Percentiles rank a stretch among this genome's conserved stretches.
Conservation (phyloP, 805 yeast genomes). For the Myxozyma geophila region DNA sequence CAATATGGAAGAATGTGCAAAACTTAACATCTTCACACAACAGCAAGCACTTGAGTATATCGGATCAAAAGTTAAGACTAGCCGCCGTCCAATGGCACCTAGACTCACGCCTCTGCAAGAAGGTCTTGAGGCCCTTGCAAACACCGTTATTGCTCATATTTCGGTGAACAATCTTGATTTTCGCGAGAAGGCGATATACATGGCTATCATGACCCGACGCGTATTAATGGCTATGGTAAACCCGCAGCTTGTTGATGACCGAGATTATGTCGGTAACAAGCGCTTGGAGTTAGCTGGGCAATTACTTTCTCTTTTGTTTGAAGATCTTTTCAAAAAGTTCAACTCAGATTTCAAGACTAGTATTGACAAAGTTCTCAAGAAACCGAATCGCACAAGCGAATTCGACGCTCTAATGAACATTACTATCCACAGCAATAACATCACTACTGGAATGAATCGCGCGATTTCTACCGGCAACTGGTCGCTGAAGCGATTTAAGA, state of each 20-base stretch:
- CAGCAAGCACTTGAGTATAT: slow-evolving; percentile 90
- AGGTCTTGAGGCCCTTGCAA: slow-evolving; percentile 88
- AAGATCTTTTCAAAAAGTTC: slow-evolving; percentile 95
- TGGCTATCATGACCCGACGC: slow-evolving; percentile 95
- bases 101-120: slow-evolving; percentile 82
- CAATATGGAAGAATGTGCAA: slow-evolving; percentile 92
- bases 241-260: slow-evolving; percentile 94
- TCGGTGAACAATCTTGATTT: slow-evolving; percentile 83
- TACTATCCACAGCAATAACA: slow-evolving; percentile 88
- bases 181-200: slow-evolving; percentile 90
- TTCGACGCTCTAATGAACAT: slow-evolving; percentile 91
- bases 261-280: slow-evolving; percentile 98
- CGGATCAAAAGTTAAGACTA: slow-evolving; percentile 89
- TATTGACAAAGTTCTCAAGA: slow-evolving; percentile 89
- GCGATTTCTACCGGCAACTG: slow-evolving; percentile 99
- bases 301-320: slow-evolving; percentile 89
- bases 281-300: slow-evolving; percentile 97
- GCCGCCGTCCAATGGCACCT: slow-evolving; percentile 83
- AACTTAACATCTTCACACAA: slow-evolving; percentile 83
- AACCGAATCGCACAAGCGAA: slow-evolving; percentile 92
- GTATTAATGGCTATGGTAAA: slow-evolving; percentile 94
- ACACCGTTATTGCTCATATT: slow-evolving; percentile 93
- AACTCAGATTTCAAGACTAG: slow-evolving; percentile 92
- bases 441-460: slow-evolving; percentile 90
- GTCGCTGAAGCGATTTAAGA: slow-evolving; percentile 97